Percentiles rank a stretch among this genome's conserved stretches.
Conservation (phyloP, 805 yeast species). For the Candida coleopterorum region DNA sequence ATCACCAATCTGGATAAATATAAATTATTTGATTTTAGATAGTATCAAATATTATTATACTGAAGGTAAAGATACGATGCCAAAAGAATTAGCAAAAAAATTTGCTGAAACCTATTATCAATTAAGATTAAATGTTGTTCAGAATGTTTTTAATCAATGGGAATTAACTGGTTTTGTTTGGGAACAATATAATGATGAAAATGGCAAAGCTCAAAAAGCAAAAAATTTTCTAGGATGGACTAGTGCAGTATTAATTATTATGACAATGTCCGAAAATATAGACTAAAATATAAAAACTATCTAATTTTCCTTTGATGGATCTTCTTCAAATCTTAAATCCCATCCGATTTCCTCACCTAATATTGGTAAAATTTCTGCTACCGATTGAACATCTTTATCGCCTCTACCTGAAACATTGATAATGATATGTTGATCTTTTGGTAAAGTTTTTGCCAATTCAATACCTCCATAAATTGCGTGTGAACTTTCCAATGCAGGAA, state of each 20-base stretch:
- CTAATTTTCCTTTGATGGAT: constrained; percentile 28
- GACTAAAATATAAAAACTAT: neutral
- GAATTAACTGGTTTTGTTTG: constrained; percentile 72
- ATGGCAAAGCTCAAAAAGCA: constrained; percentile 76
- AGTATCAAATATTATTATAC: constrained; percentile 54
- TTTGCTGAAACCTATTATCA: constrained; percentile 41
- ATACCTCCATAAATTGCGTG: constrained; percentile 94
- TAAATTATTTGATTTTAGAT: constrained; percentile 78
- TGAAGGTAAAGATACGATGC: constrained; percentile 22
- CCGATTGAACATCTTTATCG: constrained; percentile 97
- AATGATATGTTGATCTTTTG: constrained; percentile 73
- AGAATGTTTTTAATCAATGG: constrained; percentile 69
- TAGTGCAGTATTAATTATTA: constrained; percentile 69
- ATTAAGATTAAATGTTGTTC: constrained; percentile 63
- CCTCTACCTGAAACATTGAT: constrained; percentile 97
- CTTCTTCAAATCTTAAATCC: constrained; percentile 84
- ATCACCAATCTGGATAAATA: constrained; percentile 89
- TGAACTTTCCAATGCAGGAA: constrained; percentile 96
- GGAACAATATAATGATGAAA: constrained; percentile 81
- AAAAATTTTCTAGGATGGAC: constrained; percentile 96
- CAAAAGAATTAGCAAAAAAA: constrained; percentile 36
- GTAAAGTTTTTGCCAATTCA: constrained; percentile 77
- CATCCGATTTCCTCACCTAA: constrained; percentile 90
- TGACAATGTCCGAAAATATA: constrained; percentile 68
- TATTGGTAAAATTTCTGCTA: constrained; percentile 87